These are phyloP conservation scores for Candida krabiensis DNA, from an alignment of 805 yeast genomes.

Conservation along the genomic window DNA sequence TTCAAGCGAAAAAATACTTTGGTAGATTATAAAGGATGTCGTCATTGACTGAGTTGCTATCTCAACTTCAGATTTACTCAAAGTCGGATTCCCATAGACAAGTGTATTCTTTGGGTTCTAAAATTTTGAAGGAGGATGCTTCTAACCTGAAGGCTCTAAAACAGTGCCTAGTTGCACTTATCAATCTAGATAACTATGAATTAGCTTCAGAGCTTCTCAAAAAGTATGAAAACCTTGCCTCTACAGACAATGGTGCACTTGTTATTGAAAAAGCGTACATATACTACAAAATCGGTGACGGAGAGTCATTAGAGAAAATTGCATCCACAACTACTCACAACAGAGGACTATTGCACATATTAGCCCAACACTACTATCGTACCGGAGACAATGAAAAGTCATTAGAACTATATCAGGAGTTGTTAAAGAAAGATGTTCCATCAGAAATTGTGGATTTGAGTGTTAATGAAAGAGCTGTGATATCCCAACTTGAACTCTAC, in stretches of 20 bases:
- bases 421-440: conserved; percentile 33
- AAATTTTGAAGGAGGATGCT: conserved; percentile 29
- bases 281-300: conserved; percentile 49
- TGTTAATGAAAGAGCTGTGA: conserved; percentile 69
- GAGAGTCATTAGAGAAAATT: conserved; percentile 24
- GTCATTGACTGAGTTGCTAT: conserved; percentile 33
- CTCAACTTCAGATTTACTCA: conserved; percentile 36
- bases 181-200: conserved; percentile 56
- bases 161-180: conserved; percentile 55
- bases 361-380: conserved; percentile 54
- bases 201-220: conserved; percentile 46
- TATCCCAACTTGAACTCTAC: conserved; percentile 43
- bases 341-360: conserved; percentile 47
- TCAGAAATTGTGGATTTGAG: conserved; percentile 52
- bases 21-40: too few species aligned
- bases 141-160: conserved; percentile 32
- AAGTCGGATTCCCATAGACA: conserved; percentile 35
- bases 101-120: conserved; percentile 32
- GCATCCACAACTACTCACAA: conserved; percentile 11
- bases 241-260: conserved; percentile 31
- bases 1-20: too few species aligned
- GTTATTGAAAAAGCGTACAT: conserved; percentile 58
- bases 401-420: conserved; percentile 43
- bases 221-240: conserved; percentile 18
- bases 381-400: conserved; percentile 48